Evolutionary conservation across 139 green algal species (phyloP).

Genomic region (Chlorella sp.): DNA sequence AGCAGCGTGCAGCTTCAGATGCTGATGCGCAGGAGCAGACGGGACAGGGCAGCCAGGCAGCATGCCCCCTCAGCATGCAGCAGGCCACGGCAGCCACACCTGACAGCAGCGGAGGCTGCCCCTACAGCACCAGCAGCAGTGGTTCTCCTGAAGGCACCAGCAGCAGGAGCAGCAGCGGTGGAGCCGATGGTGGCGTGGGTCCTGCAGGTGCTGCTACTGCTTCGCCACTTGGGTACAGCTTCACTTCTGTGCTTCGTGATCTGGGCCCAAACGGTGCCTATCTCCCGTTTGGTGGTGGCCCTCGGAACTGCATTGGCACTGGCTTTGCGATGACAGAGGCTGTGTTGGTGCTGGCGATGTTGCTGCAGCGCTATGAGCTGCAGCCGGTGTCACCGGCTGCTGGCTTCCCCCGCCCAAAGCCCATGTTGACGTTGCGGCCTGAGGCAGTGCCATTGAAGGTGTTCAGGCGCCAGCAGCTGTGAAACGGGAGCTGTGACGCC

Average conservation of each 20-base stretch:
- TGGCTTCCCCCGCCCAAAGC: constrained; percentile 44
- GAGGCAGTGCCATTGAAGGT: constrained; percentile 32
- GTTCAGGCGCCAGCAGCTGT: no score
- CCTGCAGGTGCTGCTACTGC: no score
- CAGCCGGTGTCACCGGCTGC: constrained; percentile 8
- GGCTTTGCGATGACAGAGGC: constrained; percentile 87
- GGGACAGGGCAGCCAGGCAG: background rate
- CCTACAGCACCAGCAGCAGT: no score
- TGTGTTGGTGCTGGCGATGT: constrained; percentile 58
- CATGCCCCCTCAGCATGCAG: no score
- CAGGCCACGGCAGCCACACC: no score
- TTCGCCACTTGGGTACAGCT: no score
- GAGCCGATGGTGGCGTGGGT: no score
- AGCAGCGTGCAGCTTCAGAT: no score
- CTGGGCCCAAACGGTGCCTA: constrained; percentile 64
- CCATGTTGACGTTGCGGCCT: constrained; percentile 69
- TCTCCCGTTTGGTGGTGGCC: constrained; percentile 74
- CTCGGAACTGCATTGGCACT: constrained; percentile 86
- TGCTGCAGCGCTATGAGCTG: constrained; percentile 54
- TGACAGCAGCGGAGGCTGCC: no score
- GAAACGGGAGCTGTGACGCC: no score
- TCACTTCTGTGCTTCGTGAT: constrained; percentile 27
- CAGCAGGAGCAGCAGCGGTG: no score
- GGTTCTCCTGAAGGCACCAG: no score
- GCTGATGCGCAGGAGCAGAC: constrained; percentile 13